Evolutionary conservation across 306 rosid genomes (phyloP), one percentile per base, ranked within the genome.

Genomic region (Urtica urens): DNA sequence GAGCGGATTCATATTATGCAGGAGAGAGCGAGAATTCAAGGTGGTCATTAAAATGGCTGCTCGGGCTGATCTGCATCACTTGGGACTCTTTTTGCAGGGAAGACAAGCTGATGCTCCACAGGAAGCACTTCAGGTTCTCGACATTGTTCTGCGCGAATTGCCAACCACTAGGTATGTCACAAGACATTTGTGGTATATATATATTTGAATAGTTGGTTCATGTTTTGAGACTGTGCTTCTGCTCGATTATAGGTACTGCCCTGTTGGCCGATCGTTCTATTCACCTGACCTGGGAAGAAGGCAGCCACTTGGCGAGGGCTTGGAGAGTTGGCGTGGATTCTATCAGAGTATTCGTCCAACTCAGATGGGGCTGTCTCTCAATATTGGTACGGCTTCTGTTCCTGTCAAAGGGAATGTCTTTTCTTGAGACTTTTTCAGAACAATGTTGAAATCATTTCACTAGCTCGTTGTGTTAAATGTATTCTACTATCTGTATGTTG

Each of bases 271-370:
- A 10, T 92, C 99, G 24, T 92, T 92, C 71, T 92, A 92, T 51
- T 72, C 95, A 1, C 96, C 94, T 51, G 77, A 59, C 53, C 65
- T 86, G 9, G 96, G 96, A 3, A 67, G 83, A 58, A 79, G 94
- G 59, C 94, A 92, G 42, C 71, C 96, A 10, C 65, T 92, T 35
- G 99, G 99, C 6, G 96, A 92, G 65, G 99, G 99, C 11, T 55
- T 92, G 75, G 96, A 92, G 64, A 92, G 99, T 35, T 92, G 99
- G 99, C 86, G 99, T 1, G 99, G 99, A 2, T 92, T 92, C 55
- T 92, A 92, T 58, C 99, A 92, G 48, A 92, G 99, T 53, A 92
- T 92, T 43, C 93, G 99, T 4, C 99, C 96, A 14, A 92, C 99
- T 5, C 99, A 92, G 63, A 92, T 92, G 99, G 96, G 99, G 2